phyloP scores from a whole-genome alignment of 768 basidiomycete genomes.

The Boletus tomentosulus region DNA sequence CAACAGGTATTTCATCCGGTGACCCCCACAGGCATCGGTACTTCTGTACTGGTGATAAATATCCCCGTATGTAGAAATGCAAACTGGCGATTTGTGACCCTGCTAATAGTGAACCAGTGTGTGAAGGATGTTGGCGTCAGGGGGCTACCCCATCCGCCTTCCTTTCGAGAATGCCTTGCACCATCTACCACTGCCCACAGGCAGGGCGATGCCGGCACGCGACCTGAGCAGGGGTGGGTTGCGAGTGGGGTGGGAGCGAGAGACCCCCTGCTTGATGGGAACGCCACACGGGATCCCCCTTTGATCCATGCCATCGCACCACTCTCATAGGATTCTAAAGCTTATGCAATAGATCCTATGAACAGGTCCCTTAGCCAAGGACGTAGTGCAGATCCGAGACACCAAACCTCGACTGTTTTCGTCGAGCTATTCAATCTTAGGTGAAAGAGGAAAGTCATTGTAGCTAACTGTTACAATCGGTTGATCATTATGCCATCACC shows the following conservation, averaged over 20 bases:
- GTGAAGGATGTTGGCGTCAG: background rate
- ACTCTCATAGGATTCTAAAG: background rate
- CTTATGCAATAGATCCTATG: background rate
- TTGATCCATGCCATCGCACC: background rate
- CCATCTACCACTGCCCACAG: background rate
- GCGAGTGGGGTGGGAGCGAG: background rate
- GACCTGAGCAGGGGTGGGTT: background rate
- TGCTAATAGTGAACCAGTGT: no score
- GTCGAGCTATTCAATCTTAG: background rate
- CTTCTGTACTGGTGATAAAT: no score
- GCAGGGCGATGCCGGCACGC: no score
- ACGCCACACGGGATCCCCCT: background rate
- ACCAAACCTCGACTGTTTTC: background rate
- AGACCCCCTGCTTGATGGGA: background rate
- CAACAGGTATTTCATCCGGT: no score
- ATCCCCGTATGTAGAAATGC: no score
- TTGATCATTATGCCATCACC: background rate
- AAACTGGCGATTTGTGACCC: no score
- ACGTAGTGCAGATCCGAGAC: background rate
- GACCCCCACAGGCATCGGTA: no score
- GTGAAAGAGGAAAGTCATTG: background rate
- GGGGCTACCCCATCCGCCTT: background rate
- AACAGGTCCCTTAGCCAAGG: no score
- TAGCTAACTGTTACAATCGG: no score
- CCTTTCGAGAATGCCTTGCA: background rate